Evolutionary conservation across 2,329 filamentous ascomycete species (phyloP).

Genomic region (Geosmithia flava): DNA sequence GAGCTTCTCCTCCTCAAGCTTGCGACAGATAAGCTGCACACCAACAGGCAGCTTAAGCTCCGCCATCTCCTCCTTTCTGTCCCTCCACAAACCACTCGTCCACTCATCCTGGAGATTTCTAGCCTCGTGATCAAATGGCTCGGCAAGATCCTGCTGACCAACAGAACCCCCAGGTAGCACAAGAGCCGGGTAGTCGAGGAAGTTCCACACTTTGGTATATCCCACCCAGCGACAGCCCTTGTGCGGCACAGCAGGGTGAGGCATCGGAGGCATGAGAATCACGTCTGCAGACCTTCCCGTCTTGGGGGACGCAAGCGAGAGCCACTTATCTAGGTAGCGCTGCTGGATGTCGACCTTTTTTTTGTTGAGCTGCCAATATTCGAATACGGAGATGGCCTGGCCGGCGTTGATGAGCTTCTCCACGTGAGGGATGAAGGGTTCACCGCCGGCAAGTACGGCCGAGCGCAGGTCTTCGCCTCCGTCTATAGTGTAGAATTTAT

Average conservation of each 20-base stretch:
- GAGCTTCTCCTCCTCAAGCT: conserved; percentile 42
- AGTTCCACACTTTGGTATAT: conserved; percentile 17
- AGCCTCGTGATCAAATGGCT: conserved; percentile 10
- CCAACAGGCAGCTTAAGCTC: conserved; percentile 25
- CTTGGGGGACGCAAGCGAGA: conserved; percentile 22
- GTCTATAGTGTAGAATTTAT: conserved; percentile 49
- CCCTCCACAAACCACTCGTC: conserved; percentile 7
- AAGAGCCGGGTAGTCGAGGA: conserved; percentile 14
- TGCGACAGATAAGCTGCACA: conserved; percentile 37
- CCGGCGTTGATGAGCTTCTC: conserved; percentile 40
- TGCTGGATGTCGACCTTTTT: conserved; percentile 29
- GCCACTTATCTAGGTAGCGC: conserved; percentile 46
- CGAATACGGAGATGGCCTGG: conserved; percentile 43
- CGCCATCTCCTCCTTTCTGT: conserved; percentile 6
- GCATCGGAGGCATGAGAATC: conserved; percentile 45
- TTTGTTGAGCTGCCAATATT: conserved; percentile 57
- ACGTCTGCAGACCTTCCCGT: conserved; percentile 39
- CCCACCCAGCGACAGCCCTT: conserved; percentile 31
- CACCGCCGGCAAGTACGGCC: conserved; percentile 40
- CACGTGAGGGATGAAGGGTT: conserved; percentile 47
- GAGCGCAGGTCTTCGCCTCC: conserved; percentile 49
- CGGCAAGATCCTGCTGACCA: conserved; percentile 22
- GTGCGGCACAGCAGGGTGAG: conserved; percentile 42
- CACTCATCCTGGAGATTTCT: conserved; percentile 7
- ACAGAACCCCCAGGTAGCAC: conserved; percentile 19